phyloP scores from a whole-genome alignment of 208 protist genomes.

The Angomonas ambiguus region DNA sequence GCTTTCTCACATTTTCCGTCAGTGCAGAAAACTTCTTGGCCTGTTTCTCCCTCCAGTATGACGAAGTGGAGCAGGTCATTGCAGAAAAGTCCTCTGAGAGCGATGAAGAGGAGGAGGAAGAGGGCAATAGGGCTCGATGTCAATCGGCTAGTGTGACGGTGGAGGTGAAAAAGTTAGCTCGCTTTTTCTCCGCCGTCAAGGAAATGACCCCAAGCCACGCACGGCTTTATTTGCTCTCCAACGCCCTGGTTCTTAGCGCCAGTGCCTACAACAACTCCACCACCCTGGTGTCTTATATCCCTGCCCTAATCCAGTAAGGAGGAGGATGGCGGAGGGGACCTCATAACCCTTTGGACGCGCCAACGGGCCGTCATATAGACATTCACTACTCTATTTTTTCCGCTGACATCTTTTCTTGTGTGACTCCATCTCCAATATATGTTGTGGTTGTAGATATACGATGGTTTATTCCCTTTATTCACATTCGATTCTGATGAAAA shows the following conservation, averaged over 20 bases:
- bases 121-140: not conserved
- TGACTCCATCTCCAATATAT: not conserved
- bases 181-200: constrained; percentile 63
- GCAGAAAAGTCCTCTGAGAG: not conserved
- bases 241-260: constrained; percentile 62
- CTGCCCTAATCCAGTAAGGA: constrained; percentile 28
- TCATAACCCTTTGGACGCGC: too few relatives aligned
- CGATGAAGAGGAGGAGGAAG: constrained; percentile 15
- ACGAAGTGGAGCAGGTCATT: constrained; percentile 21
- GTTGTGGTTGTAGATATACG: too few relatives aligned
- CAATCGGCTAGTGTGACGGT: constrained; percentile 44
- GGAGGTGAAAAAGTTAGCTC: constrained; percentile 56
- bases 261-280: constrained; percentile 32
- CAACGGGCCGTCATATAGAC: too few relatives aligned
- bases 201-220: constrained; percentile 44
- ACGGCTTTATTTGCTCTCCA: constrained; percentile 53
- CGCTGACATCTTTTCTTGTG: not conserved
- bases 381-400: too few relatives aligned
- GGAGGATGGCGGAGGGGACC: too few relatives aligned
- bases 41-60: constrained; percentile 45
- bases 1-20: constrained; percentile 24
- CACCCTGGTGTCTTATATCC: constrained; percentile 76
- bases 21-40: constrained; percentile 31
- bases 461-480: too few relatives aligned
- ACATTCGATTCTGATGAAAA: too few relatives aligned